Base-by-base conservation (phyloP, 176 grass and related monocot species). In the Lolium multiflorum region DNA sequence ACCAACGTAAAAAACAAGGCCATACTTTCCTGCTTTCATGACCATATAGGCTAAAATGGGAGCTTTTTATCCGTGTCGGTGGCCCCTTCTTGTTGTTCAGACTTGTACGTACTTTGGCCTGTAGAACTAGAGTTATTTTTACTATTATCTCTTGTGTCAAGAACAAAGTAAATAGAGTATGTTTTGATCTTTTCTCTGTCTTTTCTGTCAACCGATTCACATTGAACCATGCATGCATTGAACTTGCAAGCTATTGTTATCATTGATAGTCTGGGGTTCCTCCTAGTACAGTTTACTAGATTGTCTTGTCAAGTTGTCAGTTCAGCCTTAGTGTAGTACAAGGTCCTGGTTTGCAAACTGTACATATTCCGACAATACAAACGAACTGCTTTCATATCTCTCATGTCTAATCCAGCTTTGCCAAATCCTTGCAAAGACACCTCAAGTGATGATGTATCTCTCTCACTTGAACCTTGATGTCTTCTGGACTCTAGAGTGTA, bases 1-100 rank as follows among this genome's bases (percentile, higher is more conserved):
- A 90, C 92, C 88, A 92, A 78, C 79, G 91, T 94, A 89, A 88
- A 91, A 89, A 89, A 97, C 94, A 97, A 92, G 90, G 89, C 86
- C 86, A 92, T 77, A 85, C 90, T 97, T 97, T 97, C 90, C 71
- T 90, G 79, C 88, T 90, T 93, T 89, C 90, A 88, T 89, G 79
- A 87, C 87, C 85, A 79, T 81, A 96, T 91, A 86, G 82, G 47
- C 83, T 87, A 95, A 89, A 95, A 93, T 87, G 80, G 83, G 56
- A 87, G 89, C 91, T 94, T 96, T 94, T 92, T 85, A 76, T 80
- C 78, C 78, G 58, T 88, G 82, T 85, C 85, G 61, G 76, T 81
- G 39, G 81, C 69, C n/a, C 68, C 68, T 88, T 82, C 77, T 85
- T 28, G 70, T 85, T 80, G 13, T 93, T 86, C 87, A 83, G 83